These are phyloP conservation scores for Chlorophyllum brunneum DNA, from an alignment of 768 basidiomycete genomes.

Conservation along the genomic window DNA sequence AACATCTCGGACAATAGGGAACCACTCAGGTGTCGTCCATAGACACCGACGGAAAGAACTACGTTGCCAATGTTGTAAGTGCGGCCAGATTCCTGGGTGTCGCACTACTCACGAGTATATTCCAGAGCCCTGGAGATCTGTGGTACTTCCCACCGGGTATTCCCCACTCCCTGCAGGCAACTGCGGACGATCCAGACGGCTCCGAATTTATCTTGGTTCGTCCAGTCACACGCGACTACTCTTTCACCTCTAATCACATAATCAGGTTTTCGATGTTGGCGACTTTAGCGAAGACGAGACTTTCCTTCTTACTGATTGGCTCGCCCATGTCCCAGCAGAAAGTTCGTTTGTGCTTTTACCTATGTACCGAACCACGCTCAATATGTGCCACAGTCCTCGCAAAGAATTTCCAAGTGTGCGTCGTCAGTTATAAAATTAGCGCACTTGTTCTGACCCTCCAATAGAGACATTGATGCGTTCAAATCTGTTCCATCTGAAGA, in stretches of 20 bases:
- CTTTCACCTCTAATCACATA: background rate
- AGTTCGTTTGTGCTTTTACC: slow-evolving; percentile 18
- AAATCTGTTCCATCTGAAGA: slow-evolving; percentile 40
- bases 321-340: slow-evolving; percentile 50
- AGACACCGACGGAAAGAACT: slow-evolving; percentile 45
- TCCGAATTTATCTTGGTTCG: slow-evolving; percentile 49
- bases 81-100: too few relatives aligned
- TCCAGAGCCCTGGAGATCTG: slow-evolving; percentile 42
- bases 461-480: slow-evolving; percentile 32
- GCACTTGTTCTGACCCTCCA: background rate
- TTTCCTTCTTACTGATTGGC: slow-evolving; percentile 56
- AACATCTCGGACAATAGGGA: slow-evolving; percentile 29
- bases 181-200: slow-evolving; percentile 38
- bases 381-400: slow-evolving; percentile 32
- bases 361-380: background rate
- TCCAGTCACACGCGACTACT: background rate
- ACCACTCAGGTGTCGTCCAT: slow-evolving; percentile 45
- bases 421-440: background rate
- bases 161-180: slow-evolving; percentile 54
- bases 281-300: slow-evolving; percentile 50
- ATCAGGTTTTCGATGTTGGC: slow-evolving; percentile 47
- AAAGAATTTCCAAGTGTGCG: slow-evolving; percentile 46
- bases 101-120: background rate
- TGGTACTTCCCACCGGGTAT: slow-evolving; percentile 58
- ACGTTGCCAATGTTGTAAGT: slow-evolving; percentile 45